A percentile compares a stretch with the other conserved stretches of the same genome.
These are phyloP conservation scores for Clavariopsis aquatica DNA, from an alignment of 495 filamentous ascomycete genomes.

Conservation along the genomic window DNA sequence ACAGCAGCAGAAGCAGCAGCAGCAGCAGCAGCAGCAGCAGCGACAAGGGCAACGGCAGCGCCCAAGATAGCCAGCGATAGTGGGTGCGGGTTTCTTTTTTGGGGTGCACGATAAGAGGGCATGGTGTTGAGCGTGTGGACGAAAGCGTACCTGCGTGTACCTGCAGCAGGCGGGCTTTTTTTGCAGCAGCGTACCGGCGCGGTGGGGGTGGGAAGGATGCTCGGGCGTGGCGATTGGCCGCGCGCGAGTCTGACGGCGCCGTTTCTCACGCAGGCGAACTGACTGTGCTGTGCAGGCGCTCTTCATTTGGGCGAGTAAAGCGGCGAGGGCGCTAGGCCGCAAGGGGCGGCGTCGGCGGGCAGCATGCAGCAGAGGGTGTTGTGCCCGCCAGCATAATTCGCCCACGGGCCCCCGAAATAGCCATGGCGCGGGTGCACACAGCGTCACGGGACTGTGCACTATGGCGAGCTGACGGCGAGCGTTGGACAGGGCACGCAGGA, in stretches of 20 bases:
- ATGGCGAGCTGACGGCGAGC: slow-evolving; percentile 28
- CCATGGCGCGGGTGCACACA: slow-evolving; percentile 28
- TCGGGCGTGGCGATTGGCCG: slow-evolving; percentile 23
- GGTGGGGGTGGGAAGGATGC: slow-evolving; percentile 24
- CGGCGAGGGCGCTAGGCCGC: slow-evolving; percentile 18
- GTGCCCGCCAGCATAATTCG: slow-evolving; percentile 35
- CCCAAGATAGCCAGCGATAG: too few relatives aligned
- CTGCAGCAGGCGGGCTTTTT: slow-evolving; percentile 36
- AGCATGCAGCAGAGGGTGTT: slow-evolving; percentile 22
- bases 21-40: too few relatives aligned
- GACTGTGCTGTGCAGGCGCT: slow-evolving; percentile 17
- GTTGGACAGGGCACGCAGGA: slow-evolving; percentile 11
- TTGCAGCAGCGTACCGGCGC: slow-evolving; percentile 11
- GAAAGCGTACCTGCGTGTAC: slow-evolving; percentile 36
- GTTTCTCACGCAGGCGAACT: slow-evolving; percentile 31
- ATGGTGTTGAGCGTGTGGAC: slow-evolving; percentile 6
- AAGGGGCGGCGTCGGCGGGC: slow-evolving; percentile 21
- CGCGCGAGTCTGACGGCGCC: slow-evolving; percentile 10
- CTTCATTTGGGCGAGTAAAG: slow-evolving; percentile 29
- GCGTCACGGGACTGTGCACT: slow-evolving; percentile 14
- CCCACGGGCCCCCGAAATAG: slow-evolving; percentile 32
- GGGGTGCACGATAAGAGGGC: not conserved
- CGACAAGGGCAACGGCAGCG: too few relatives aligned
- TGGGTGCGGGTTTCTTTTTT: not conserved
- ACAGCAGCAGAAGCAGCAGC: too few relatives aligned